These are phyloP conservation scores for Echria macrotheca DNA, from an alignment of 495 filamentous ascomycete genomes.

Conservation along the genomic window DNA sequence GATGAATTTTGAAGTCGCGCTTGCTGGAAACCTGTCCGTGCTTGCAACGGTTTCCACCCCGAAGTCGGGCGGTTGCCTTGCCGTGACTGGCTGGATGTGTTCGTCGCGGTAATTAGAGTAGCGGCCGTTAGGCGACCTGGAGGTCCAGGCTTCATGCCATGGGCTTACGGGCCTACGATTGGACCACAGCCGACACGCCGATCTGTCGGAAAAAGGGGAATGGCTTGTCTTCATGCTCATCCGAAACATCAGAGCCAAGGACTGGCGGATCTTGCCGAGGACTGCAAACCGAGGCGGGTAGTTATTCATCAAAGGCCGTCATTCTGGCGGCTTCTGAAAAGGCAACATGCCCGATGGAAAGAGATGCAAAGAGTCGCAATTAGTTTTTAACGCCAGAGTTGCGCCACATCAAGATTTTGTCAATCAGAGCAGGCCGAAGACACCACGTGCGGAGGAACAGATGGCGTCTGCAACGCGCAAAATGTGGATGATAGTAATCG, in stretches of 20 bases:
- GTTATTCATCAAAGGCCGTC: neutral
- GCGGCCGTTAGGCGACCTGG: neutral
- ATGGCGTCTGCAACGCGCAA: neutral
- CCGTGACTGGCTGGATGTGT: neutral
- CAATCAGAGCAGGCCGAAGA: too few relatives aligned
- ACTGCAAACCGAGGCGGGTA: neutral
- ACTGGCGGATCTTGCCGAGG: slow-evolving; percentile 3
- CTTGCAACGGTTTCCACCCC: too few relatives aligned
- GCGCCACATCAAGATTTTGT: too few relatives aligned
- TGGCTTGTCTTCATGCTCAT: slow-evolving; percentile 1
- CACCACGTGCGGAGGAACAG: too few relatives aligned
- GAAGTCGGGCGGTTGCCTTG: neutral
- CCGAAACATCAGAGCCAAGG: neutral
- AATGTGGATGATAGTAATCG: too few relatives aligned
- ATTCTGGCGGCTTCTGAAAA: neutral
- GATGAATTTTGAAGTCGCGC: too few relatives aligned
- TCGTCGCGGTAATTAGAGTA: slow-evolving; percentile 9
- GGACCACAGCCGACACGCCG: slow-evolving; percentile 2
- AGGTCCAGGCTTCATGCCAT: slow-evolving; percentile 6
- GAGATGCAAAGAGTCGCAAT: too few relatives aligned
- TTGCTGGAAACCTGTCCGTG: too few relatives aligned
- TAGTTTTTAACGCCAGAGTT: too few relatives aligned
- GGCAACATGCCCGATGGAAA: too few relatives aligned
- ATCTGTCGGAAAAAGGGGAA: slow-evolving; percentile 21
- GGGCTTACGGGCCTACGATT: slow-evolving; percentile 11